phyloP scores from a whole-genome alignment of 2,329 filamentous ascomycete species.

The Cytospora paraplurivora region DNA sequence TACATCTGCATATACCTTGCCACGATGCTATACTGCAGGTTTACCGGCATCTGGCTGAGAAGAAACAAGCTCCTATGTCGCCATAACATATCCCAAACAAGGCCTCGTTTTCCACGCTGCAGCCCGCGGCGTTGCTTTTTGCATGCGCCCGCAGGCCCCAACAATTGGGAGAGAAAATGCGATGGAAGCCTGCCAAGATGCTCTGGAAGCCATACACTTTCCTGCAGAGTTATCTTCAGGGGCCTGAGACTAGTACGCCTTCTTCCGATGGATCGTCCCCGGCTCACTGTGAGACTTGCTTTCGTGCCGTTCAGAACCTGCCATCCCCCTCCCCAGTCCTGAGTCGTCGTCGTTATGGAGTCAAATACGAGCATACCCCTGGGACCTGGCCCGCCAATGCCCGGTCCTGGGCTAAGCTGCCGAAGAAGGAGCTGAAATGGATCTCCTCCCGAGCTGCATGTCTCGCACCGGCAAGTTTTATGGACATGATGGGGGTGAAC shows the following conservation, averaged over 20 bases:
- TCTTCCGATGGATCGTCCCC: neutral
- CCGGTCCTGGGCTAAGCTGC: neutral
- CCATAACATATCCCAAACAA: neutral
- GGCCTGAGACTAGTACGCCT: neutral
- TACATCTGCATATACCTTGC: neutral
- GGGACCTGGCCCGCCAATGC: neutral
- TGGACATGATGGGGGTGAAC: neutral
- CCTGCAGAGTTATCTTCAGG: neutral
- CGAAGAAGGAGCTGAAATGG: neutral
- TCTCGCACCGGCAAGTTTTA: neutral
- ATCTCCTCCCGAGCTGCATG: constrained; percentile 1
- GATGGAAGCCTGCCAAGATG: neutral
- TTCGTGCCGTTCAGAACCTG: neutral
- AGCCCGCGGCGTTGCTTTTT: neutral
- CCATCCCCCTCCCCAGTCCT: neutral
- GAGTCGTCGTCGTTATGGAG: neutral
- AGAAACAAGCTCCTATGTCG: neutral
- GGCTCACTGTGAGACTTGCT: neutral
- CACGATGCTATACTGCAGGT: too few species aligned
- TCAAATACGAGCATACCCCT: neutral
- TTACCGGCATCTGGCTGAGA: too few species aligned
- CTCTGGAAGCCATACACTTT: neutral
- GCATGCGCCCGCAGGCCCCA: neutral
- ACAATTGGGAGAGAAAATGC: neutral
- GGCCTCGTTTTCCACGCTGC: neutral